A percentile compares a stretch with the other conserved stretches of the same genome.
Evolutionary conservation across 768 basidiomycete species (phyloP).

Genomic region (Cystobasidiopsis lactophilus): DNA sequence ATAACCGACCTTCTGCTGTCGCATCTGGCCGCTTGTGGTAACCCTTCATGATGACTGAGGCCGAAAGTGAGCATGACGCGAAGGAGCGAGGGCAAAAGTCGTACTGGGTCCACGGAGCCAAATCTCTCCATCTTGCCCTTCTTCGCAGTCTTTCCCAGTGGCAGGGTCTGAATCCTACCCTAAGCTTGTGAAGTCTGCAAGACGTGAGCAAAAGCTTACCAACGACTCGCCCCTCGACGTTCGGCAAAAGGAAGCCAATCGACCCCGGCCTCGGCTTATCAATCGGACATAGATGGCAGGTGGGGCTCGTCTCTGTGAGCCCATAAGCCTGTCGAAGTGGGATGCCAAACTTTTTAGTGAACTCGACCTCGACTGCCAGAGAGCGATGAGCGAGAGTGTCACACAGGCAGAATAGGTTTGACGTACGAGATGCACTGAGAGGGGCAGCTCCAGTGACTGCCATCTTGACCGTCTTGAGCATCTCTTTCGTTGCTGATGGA

Average conservation of each 20-base stretch:
- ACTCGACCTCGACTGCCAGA: no score
- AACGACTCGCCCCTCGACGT: not conserved
- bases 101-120: no score
- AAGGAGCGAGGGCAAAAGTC: conserved; percentile 12
- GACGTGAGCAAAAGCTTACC: conserved; percentile 11
- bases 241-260: no score
- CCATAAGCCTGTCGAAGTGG: no score
- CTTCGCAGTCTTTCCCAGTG: conserved; percentile 10
- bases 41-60: conserved; percentile 2
- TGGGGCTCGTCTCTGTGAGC: no score
- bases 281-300: no score
- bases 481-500: conserved; percentile 39
- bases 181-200: not conserved
- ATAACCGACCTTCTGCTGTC: conserved; percentile 10
- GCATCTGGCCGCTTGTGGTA: not conserved
- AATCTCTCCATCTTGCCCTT: no score
- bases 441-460: not conserved
- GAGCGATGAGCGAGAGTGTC: no score
- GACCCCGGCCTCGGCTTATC: no score
- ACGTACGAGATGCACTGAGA: not conserved
- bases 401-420: no score
- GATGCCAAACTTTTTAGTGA: no score
- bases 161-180: conserved; percentile 5
- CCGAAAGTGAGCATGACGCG: not conserved
- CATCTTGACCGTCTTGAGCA: conserved; percentile 36